phyloP scores from a whole-genome alignment of 2,329 filamentous ascomycete species.

The Ophiosphaerella korrae region DNA sequence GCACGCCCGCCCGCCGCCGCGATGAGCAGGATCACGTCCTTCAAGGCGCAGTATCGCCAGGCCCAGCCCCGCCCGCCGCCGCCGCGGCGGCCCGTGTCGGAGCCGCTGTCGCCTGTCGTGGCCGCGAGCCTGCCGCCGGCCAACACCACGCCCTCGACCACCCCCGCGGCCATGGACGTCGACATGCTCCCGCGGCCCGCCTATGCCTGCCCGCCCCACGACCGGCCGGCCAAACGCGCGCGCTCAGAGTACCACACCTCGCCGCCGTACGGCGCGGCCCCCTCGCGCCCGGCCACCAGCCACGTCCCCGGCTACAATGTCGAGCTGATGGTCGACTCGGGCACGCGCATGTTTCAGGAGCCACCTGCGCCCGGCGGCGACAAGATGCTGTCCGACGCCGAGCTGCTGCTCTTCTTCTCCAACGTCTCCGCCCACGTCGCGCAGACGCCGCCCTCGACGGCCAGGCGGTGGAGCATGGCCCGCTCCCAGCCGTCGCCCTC shows the following conservation, averaged over 20 bases:
- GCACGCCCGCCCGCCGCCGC: conserved; percentile 24
- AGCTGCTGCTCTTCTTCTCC: conserved; percentile 53
- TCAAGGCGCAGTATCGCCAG: conserved; percentile 42
- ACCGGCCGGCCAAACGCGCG: conserved; percentile 64
- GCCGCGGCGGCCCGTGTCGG: conserved; percentile 40
- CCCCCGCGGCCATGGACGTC: background rate
- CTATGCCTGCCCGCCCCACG: conserved; percentile 36
- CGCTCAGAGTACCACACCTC: conserved; percentile 62
- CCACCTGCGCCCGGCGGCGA: conserved; percentile 20
- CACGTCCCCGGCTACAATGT: conserved; percentile 50
- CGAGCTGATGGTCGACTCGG: conserved; percentile 45
- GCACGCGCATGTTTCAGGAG: conserved; percentile 39
- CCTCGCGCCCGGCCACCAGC: conserved; percentile 54
- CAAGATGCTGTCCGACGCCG: conserved; percentile 50
- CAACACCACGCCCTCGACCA: conserved; percentile 28
- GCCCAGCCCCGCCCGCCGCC: conserved; percentile 36
- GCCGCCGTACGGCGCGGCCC: conserved; percentile 42
- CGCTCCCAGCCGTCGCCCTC: conserved; percentile 14
- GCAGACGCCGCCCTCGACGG: conserved; percentile 31
- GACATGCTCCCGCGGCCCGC: conserved; percentile 12
- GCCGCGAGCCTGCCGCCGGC: conserved; percentile 7
- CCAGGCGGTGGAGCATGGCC: conserved; percentile 38
- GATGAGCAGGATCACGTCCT: conserved; percentile 37
- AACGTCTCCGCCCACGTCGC: conserved; percentile 36
- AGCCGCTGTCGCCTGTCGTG: conserved; percentile 45